Base-by-base conservation (phyloP, 768 basidiomycete species). In the Peribolospora kevripleyi region DNA sequence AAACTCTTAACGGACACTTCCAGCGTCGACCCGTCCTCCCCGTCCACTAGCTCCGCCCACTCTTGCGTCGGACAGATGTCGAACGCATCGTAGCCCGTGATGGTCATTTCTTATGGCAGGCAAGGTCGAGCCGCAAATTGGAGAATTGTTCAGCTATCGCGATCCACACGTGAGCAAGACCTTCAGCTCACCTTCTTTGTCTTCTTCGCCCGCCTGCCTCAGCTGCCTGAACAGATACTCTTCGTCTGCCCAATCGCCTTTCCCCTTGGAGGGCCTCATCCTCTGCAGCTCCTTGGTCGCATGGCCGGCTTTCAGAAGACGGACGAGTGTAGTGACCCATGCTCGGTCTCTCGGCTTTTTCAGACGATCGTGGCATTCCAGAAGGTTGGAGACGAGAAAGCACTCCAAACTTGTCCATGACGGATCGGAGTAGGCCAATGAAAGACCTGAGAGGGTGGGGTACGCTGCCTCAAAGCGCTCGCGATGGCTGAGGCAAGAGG, bases 361-460 rank as follows among this genome's bases (percentile, higher is more conserved):
- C 8, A 45, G 43, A 45, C 43, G 43, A 45, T 7, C 43, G 13
- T 45, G 43, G 13, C 43, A 45, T 0, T 41, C 36, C 4, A 52
- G 42, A 46, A 51, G 54, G 14, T 58, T 58, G 2, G 51, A 8
- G 43, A 62, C 54, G 45, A 63, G 58, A 13, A 54, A 47, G 0
- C 57, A 46, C 46, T 63, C 62, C 52, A 63, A 46, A 4, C 36
- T 38, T 45, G 53, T 49, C 62, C 62, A 63, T 70, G 59, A 76
- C 68, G 48, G 10, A 43, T 58, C 61, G 55, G 57, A 56, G 55
- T 59, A 82, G 66, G 55, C 80, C 58, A 51, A 78, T 0, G 86
- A 82, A n/a, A 91, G 72, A 2, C 81, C 81, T 0, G 76, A 74
- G 64, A 78, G 90, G 46, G 80, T 77, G 36, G 75, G 71, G 37